These are phyloP conservation scores for Dryas drummondii DNA, from an alignment of 306 rosid species.

Conservation along the genomic window DNA sequence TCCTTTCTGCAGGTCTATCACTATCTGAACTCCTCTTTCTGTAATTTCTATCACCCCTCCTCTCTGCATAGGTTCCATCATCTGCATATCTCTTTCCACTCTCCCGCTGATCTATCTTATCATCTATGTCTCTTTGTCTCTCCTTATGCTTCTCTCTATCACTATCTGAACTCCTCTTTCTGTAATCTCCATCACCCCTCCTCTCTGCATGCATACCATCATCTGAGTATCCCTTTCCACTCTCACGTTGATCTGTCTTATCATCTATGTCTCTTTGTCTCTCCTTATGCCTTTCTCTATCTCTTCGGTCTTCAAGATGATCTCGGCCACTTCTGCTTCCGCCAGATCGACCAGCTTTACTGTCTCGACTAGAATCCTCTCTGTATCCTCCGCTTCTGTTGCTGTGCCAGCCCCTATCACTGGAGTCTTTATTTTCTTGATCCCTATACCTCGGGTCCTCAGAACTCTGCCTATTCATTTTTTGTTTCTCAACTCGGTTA, in stretches of 20 bases:
- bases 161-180: slow-evolving; percentile 35
- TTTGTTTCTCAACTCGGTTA: slow-evolving; percentile 37
- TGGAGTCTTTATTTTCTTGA: slow-evolving; percentile 42
- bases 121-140: slow-evolving; percentile 11
- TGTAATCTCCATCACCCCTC: slow-evolving; percentile 30
- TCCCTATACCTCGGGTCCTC: slow-evolving; percentile 39
- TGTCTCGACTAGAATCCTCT: slow-evolving; percentile 36
- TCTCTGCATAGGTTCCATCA: slow-evolving; percentile 8
- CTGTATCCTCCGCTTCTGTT: slow-evolving; percentile 42
- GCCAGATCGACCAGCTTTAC: slow-evolving; percentile 36
- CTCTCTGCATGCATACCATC: slow-evolving; percentile 18
- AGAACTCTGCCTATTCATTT: slow-evolving; percentile 28
- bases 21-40: slow-evolving; percentile 35
- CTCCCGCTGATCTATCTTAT: not conserved
- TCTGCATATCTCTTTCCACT: slow-evolving; percentile 13
- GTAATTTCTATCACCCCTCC: slow-evolving; percentile 26
- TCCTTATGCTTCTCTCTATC: slow-evolving; percentile 28
- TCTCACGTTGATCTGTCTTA: slow-evolving; percentile 7
- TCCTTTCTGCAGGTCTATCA: slow-evolving; percentile 25
- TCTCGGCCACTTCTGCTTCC: slow-evolving; percentile 44
- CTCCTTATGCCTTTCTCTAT: slow-evolving; percentile 43
- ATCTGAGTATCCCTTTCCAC: slow-evolving; percentile 10
- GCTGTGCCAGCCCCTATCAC: slow-evolving; percentile 43
- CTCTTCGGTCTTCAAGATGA: slow-evolving; percentile 42
- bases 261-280: slow-evolving; percentile 38